Evolutionary conservation across 768 basidiomycete species (phyloP), one percentile per base, ranked within the genome.

Genomic region (Rhodotorula taiwanensis): DNA sequence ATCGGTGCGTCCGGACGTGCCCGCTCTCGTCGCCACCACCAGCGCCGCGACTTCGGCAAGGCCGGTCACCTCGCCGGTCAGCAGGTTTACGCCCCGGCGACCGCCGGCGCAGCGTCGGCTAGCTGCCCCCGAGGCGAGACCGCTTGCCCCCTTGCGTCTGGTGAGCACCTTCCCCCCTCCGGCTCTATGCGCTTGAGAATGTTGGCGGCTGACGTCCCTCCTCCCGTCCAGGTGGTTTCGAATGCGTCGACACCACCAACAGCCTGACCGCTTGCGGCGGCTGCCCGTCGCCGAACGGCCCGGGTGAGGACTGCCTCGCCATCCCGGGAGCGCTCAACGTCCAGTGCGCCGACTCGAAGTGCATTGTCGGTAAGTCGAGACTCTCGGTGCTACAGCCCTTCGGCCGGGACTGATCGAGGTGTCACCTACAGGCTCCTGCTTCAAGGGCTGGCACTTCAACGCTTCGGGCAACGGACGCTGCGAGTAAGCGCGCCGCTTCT

Each of bases 251-350:
- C 52, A 64, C 63, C 2, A 21, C 25, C 21, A 39, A 31, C n/a
- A 34, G 30, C n/a, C 57, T 64, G 28, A 36, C 51, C 25, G 10
- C 42, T 5, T 52, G 55, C 48, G 63, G 63, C 23, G 63, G 63
- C 25, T 64, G 63, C 49, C 31, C 45, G 30, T 57, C 47, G 8
- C 10, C 27, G 7, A 53, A 47, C 28, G 15, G 28, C 41, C 0
- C 47, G 8, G 64, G 64, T 5, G 31, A 27, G 21, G 45, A 66
- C 64, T 66, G 64, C 52, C 59, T 66, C 9, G 45, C 50, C 23
- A 66, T 66, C 28, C 50, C 49, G 1, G 64, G 64, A n/a, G 64
- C 59, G 1, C 55, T 66, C 36, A 13, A 20, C 51, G 59, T 66
- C 36, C 27, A 52, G 34, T 66, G 64, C 52, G 2, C 9, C 8